Percentiles rank a stretch among this genome's conserved stretches.
Evolutionary conservation across 257 asterid genomes (phyloP).

Genomic region (Anisodus tanguticus): DNA sequence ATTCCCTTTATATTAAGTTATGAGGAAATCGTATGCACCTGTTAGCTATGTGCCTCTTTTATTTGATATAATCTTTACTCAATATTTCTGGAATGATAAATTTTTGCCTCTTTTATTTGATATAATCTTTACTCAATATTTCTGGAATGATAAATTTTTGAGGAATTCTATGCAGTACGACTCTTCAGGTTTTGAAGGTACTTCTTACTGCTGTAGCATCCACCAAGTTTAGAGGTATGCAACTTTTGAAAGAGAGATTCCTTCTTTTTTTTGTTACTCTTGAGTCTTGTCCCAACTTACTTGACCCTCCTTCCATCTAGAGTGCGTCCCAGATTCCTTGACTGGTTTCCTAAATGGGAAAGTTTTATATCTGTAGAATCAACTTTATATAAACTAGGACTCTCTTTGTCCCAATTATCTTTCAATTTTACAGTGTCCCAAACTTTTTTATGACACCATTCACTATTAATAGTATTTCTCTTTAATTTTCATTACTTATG

Average conservation of each 20-base stretch:
- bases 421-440: background rate
- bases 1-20: conserved; percentile 8
- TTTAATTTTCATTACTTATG: background rate
- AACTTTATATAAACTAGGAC: background rate
- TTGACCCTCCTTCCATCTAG: background rate
- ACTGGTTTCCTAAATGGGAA: background rate
- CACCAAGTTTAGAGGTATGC: conserved; percentile 83
- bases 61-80: conserved; percentile 26
- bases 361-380: background rate
- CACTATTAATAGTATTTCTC: background rate
- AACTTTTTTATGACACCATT: background rate
- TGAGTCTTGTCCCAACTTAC: background rate
- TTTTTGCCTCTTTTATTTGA: conserved; percentile 26
- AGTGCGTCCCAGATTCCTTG: background rate
- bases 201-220: conserved; percentile 97
- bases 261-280: background rate
- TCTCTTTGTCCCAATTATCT: background rate
- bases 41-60: conserved; percentile 13
- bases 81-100: conserved; percentile 26
- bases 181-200: conserved; percentile 97
- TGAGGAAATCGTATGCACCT: background rate
- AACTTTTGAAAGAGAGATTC: conserved; percentile 30
- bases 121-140: conserved; percentile 25
- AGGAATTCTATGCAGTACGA: conserved; percentile 70
- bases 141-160: conserved; percentile 31